Conservation (phyloP, 345 rosid genomes). For the Arabidopsis suecica region DNA sequence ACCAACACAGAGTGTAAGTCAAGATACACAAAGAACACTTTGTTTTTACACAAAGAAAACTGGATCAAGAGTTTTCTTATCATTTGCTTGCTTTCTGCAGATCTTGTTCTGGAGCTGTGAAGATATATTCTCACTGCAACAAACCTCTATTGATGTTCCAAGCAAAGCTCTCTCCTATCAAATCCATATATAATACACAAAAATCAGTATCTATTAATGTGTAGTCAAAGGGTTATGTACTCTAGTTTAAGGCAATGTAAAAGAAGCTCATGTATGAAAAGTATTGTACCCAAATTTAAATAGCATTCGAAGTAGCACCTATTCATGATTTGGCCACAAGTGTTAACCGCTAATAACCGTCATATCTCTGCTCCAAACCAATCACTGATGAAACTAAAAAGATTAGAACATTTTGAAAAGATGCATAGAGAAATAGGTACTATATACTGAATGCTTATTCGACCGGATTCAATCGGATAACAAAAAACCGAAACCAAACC, state of each 20-base stretch:
- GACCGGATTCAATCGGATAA: background rate
- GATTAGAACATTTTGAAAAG: background rate
- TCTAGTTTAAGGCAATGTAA: constrained; percentile 25
- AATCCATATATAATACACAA: constrained; percentile 6
- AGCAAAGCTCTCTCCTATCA: constrained; percentile 20
- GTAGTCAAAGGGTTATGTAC: constrained; percentile 9
- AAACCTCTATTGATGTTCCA: constrained; percentile 7
- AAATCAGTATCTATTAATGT: constrained; percentile 6
- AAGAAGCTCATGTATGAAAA: background rate
- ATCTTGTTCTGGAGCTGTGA: constrained; percentile 41
- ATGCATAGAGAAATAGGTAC: background rate
- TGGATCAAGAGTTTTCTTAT: background rate
- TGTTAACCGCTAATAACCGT: constrained; percentile 2
- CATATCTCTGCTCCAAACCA: constrained; percentile 10
- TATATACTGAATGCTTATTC: background rate
- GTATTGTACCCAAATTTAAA: background rate
- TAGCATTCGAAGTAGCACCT: background rate
- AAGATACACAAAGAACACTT: constrained; percentile 9
- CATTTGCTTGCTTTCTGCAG: constrained; percentile 35
- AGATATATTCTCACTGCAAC: constrained; percentile 22
- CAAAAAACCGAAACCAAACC: constrained; percentile 1
- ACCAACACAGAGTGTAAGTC: constrained; percentile 44
- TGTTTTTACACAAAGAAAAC: background rate
- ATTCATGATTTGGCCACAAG: background rate
- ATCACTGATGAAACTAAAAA: background rate